Conservation (phyloP, 148 eudicot species). For the Nyssa sinensis region DNA sequence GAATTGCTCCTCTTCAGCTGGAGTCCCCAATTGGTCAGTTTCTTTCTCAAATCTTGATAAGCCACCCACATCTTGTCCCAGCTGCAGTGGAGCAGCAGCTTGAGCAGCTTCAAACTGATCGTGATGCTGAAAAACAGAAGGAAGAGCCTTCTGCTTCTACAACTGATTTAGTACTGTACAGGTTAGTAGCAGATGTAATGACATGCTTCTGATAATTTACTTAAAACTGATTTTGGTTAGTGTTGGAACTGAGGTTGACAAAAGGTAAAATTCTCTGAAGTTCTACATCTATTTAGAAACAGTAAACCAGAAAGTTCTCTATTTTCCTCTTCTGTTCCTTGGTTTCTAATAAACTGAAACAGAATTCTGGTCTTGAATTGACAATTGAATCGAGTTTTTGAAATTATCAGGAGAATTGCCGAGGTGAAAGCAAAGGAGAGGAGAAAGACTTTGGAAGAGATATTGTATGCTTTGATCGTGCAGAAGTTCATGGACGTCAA, state of each 20-base stretch:
- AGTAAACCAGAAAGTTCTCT: background rate
- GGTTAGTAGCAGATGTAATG: conserved; percentile 32
- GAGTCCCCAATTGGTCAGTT: conserved; percentile 95
- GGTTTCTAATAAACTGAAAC: background rate
- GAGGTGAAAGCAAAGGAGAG: conserved; percentile 91
- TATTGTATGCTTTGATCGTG: conserved; percentile 77
- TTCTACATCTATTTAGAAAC: background rate
- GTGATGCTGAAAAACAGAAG: conserved; percentile 65
- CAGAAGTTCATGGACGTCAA: conserved; percentile 88
- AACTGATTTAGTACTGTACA: conserved; percentile 84
- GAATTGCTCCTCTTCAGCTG: conserved; percentile 87
- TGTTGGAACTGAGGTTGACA: background rate
- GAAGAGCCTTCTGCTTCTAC: conserved; percentile 67
- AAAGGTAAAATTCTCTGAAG: background rate
- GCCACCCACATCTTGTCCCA: conserved; percentile 93
- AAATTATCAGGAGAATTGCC: conserved; percentile 77
- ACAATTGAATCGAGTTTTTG: background rate
- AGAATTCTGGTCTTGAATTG: background rate
- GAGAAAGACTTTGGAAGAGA: conserved; percentile 79
- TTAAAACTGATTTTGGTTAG: background rate
- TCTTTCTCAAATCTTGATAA: conserved; percentile 67
- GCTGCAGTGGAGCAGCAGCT: conserved; percentile 98
- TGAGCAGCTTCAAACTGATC: conserved; percentile 80
- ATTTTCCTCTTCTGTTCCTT: no score
- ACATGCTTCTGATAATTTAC: background rate